Percentiles rank a stretch among this genome's conserved stretches.
Conservation (phyloP, 2,329 filamentous ascomycete species). For the Colletotrichum ledebouriae region DNA sequence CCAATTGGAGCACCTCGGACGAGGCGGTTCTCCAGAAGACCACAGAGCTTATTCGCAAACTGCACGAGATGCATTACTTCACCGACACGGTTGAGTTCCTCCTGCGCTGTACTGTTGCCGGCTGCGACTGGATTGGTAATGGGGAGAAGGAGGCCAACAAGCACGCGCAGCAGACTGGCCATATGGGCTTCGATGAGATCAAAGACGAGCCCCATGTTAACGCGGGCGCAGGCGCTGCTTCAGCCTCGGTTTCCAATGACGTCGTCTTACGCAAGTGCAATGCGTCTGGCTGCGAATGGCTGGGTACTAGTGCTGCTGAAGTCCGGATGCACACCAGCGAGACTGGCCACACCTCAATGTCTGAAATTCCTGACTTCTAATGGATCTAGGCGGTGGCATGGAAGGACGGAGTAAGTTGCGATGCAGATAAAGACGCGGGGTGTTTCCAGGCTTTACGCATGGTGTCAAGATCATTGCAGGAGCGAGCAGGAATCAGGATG, state of each 20-base stretch:
- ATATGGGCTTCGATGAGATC: conserved; percentile 70
- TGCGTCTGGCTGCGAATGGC: conserved; percentile 69
- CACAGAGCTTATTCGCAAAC: conserved; percentile 71
- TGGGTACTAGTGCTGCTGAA: conserved; percentile 74
- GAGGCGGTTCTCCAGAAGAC: conserved; percentile 80
- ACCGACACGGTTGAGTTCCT: conserved; percentile 88
- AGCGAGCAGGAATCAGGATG: neutral
- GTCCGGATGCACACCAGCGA: conserved; percentile 70
- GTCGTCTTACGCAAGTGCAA: conserved; percentile 84
- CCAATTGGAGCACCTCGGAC: conserved; percentile 66
- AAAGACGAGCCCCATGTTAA: conserved; percentile 72
- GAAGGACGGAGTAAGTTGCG: neutral
- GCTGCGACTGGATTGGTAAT: conserved; percentile 76
- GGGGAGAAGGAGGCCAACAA: conserved; percentile 73
- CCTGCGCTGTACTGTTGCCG: conserved; percentile 77
- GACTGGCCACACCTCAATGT: conserved; percentile 68
- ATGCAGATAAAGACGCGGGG: neutral
- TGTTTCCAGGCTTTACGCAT: neutral
- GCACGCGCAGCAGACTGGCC: conserved; percentile 73
- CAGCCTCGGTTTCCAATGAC: conserved; percentile 3
- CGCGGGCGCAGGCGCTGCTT: neutral
- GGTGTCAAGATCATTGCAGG: neutral
- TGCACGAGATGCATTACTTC: conserved; percentile 83
- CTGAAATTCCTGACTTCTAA: conserved; percentile 54
- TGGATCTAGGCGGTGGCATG: neutral